These are phyloP conservation scores for Colletotrichum sp. DNA, from an alignment of 2,329 filamentous ascomycete genomes.

Conservation along the genomic window DNA sequence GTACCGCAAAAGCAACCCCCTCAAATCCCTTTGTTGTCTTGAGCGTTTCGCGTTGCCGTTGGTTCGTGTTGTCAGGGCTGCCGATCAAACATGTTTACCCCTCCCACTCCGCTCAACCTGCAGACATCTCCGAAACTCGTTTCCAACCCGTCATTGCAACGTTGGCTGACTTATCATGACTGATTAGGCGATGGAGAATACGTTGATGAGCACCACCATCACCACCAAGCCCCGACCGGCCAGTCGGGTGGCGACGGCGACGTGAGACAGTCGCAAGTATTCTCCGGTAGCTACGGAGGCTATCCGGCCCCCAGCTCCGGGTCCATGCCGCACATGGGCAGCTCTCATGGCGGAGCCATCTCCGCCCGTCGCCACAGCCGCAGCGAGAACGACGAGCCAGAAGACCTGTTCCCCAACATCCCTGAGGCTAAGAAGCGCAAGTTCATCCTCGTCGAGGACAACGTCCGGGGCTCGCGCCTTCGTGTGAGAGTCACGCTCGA, in stretches of 20 bases:
- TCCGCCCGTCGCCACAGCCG: conserved; percentile 39
- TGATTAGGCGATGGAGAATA: conserved; percentile 62
- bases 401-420: conserved; percentile 83
- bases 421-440: conserved; percentile 92
- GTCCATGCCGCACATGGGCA: conserved; percentile 67
- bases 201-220: conserved; percentile 72
- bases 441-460: conserved; percentile 95
- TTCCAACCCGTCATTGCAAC: conserved; percentile 15
- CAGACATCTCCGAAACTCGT: conserved; percentile 6
- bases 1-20: conserved; percentile 12
- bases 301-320: conserved; percentile 59
- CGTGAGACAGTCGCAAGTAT: conserved; percentile 76
- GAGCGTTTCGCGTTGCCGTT: conserved; percentile 17
- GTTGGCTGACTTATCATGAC: conserved; percentile 26
- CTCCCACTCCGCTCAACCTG: conserved; percentile 13
- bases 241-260: conserved; percentile 62
- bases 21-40: conserved; percentile 8
- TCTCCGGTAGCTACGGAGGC: conserved; percentile 64
- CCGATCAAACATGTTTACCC: conserved; percentile 21
- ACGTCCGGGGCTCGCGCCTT: conserved; percentile 78
- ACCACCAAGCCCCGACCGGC: conserved; percentile 64
- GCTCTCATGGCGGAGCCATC: conserved; percentile 37
- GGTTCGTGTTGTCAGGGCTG: conserved; percentile 7
- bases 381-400: conserved; percentile 63
- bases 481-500: conserved; percentile 94